phyloP scores from a whole-genome alignment of 257 asterid species.

The Apocynum venetum region DNA sequence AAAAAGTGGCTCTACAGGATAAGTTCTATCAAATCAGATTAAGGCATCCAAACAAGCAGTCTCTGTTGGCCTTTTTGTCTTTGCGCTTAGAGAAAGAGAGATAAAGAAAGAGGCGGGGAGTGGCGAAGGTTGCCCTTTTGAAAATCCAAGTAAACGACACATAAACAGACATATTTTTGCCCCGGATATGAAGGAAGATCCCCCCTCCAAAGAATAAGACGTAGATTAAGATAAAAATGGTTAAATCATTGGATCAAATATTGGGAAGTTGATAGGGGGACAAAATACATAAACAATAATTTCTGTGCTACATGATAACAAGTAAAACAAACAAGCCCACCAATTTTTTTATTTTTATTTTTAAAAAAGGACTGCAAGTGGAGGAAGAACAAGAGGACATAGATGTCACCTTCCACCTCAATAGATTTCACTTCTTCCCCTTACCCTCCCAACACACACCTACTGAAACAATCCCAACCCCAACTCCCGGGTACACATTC shows the following conservation, averaged over 20 bases:
- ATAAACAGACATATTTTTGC: slow-evolving; percentile 33
- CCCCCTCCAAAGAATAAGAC: slow-evolving; percentile 33
- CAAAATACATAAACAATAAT: slow-evolving; percentile 13
- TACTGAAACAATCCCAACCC: not conserved
- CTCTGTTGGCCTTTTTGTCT: slow-evolving; percentile 23
- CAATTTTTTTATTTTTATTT: not conserved
- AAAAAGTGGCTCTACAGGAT: not conserved
- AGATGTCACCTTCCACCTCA: slow-evolving; percentile 17
- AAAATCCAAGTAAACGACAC: slow-evolving; percentile 25
- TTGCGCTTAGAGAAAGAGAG: slow-evolving; percentile 3
- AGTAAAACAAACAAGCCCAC: slow-evolving; percentile 15
- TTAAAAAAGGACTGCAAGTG: slow-evolving; percentile 15
- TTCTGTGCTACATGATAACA: slow-evolving; percentile 17
- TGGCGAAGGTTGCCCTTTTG: not conserved
- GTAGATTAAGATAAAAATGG: slow-evolving; percentile 28
- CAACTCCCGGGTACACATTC: not conserved
- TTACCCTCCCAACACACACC: not conserved
- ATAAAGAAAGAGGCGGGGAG: not conserved
- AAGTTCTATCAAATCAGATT: slow-evolving; percentile 13
- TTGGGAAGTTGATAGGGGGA: slow-evolving; percentile 17
- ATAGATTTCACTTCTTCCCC: not conserved
- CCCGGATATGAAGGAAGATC: slow-evolving; percentile 46
- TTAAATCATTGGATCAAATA: slow-evolving; percentile 26
- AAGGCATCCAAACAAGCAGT: slow-evolving; percentile 17
- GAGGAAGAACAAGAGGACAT: slow-evolving; percentile 17